phyloP scores from a whole-genome alignment of 129 eudicot genomes.

The Sambucus nigra region DNA sequence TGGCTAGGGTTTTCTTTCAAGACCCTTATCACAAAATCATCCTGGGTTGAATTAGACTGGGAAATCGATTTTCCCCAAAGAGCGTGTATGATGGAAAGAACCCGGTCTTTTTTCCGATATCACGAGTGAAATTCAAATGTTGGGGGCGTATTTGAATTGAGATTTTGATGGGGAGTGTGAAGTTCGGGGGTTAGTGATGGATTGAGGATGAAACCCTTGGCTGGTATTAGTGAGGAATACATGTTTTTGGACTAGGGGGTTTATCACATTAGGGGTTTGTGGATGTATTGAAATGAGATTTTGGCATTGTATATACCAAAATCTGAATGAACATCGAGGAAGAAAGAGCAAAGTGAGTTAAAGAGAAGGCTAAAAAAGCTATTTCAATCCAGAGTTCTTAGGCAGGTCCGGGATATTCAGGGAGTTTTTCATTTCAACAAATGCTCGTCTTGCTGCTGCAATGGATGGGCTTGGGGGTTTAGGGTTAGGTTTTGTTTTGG shows the following conservation, averaged over 20 bases:
- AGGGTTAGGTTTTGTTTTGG: no score
- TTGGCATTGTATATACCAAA: slow-evolving; percentile 5
- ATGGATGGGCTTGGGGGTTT: no score
- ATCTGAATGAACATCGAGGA: no score
- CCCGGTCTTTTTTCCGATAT: slow-evolving; percentile 14
- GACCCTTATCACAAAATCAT: slow-evolving; percentile 77
- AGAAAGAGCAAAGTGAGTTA: no score
- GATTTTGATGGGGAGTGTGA: slow-evolving; percentile 17
- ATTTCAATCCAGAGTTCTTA: no score
- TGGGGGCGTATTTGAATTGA: slow-evolving; percentile 11
- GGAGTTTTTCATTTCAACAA: no score
- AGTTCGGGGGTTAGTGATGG: slow-evolving; percentile 16
- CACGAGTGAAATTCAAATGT: not conserved
- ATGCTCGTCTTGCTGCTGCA: no score
- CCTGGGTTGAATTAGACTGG: slow-evolving; percentile 19
- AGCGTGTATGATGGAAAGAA: slow-evolving; percentile 13
- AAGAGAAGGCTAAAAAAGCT: no score
- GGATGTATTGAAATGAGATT: slow-evolving; percentile 3
- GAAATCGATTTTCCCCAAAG: slow-evolving; percentile 25
- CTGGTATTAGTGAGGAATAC: slow-evolving; percentile 12
- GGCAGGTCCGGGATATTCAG: no score
- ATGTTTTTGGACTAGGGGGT: slow-evolving; percentile 24
- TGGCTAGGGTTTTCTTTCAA: slow-evolving; percentile 78
- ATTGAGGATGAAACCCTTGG: slow-evolving; percentile 18
- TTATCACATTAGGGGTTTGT: slow-evolving; percentile 29